phyloP scores from a whole-genome alignment of 805 yeast genomes.

The Wickerhamomyces pijperi region DNA sequence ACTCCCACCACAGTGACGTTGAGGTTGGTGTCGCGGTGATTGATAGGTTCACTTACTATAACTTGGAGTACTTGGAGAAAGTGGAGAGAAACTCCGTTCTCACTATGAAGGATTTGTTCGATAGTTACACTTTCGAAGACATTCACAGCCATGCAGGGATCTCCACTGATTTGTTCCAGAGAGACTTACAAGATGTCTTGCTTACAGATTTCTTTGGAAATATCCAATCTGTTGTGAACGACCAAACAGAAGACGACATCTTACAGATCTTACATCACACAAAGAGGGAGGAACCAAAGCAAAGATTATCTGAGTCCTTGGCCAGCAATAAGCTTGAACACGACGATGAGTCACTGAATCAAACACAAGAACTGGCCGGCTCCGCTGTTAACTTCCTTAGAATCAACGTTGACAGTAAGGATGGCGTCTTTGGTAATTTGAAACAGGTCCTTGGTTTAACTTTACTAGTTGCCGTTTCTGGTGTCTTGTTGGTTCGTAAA shows the following conservation, averaged over 20 bases:
- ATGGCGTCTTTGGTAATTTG: no score
- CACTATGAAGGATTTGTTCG: conserved; percentile 78
- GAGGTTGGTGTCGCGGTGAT: conserved; percentile 97
- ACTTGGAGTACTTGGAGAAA: conserved; percentile 76
- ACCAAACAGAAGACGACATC: conserved; percentile 39
- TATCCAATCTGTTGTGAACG: conserved; percentile 69
- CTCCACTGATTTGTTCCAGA: conserved; percentile 62
- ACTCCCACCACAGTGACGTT: conserved; percentile 90
- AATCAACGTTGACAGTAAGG: no score
- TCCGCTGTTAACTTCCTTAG: no score
- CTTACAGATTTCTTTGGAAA: conserved; percentile 94
- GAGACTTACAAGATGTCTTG: conserved; percentile 56
- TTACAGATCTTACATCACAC: conserved; percentile 13
- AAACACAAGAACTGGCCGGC: no score
- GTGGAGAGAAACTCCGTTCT: conserved; percentile 64
- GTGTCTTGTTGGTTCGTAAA: no score
- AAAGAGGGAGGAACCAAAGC: neutral
- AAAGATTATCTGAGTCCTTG: neutral
- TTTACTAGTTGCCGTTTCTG: no score
- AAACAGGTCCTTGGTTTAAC: no score
- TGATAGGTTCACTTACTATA: conserved; percentile 90
- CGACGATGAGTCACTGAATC: no score
- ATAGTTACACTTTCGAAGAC: conserved; percentile 70
- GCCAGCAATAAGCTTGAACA: no score
- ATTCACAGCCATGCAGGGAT: conserved; percentile 94